Base-by-base conservation (phyloP, 495 filamentous ascomycete species). In the Neurospora terricola region DNA sequence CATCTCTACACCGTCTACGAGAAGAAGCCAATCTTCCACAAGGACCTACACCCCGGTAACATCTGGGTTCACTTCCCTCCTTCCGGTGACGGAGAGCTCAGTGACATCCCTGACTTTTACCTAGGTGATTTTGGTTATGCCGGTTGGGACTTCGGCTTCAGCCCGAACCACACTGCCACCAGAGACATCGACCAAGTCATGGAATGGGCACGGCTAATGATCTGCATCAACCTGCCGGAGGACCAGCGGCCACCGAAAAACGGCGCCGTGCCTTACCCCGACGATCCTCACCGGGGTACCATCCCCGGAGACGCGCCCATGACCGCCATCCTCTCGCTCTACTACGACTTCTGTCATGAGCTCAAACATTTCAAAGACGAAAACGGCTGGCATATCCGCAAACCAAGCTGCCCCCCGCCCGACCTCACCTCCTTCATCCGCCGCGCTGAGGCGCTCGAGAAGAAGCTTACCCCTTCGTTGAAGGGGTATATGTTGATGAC, bases 1-100 rank as follows among this genome's bases (percentile, higher is more conserved):
- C 43, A 71, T 14, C 40, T 74, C 12, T 72, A 74, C 48, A 74
- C 72, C n/a, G 69, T 59, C 16, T 40, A 59, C 27, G 8, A 23
- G 2, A 18, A 71, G 10, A n/a, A 71, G 2, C 48, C 54, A 9
- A 30, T 74, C 5, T 72, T 66, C 23, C 69, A 74, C 30, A 30
- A n/a, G 0, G 70, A 72, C n/a, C 3, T 34, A 7, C 72, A 74
- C 38, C 5, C 38, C 2, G 69, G 69, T 0, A 74, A 74, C 34
- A 45, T 74, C 1, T 74, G 72, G 72, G 1, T 38, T 5, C 30
- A 71, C 54, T 72, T 70, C 1, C 12, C 54, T 62, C 23, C 54
- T 27, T 30, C 54, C 54, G 6, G 54, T 8, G 30, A 23, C 16
- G 36, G 14, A 10, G 10, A 34, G 54, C n/a, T n/a, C 37, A 5